A percentile compares a stretch with the other conserved stretches of the same genome.
Evolutionary conservation across 768 basidiomycete genomes (phyloP).

Genomic region (Amanita fuliginea): DNA sequence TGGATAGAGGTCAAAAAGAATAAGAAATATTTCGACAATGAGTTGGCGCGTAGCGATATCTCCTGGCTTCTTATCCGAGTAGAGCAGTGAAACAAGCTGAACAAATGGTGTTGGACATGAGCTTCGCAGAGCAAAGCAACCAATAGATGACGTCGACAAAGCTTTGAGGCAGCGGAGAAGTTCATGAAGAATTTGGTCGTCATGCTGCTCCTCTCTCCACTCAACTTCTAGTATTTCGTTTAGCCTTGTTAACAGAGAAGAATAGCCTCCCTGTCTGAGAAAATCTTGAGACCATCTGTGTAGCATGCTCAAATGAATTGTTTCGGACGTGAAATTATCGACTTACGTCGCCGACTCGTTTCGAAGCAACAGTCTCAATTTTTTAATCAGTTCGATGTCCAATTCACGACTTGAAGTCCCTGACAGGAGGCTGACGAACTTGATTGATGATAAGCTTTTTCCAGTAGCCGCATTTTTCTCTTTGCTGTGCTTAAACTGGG

Average conservation of each 20-base stretch:
- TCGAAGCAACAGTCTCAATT: constrained; percentile 72
- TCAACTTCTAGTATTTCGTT: constrained; percentile 92
- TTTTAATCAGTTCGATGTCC: constrained; percentile 82
- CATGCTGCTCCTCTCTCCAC: constrained; percentile 99
- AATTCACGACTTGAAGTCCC: constrained; percentile 63
- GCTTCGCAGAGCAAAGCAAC: constrained; percentile 83
- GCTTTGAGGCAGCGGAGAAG: constrained; percentile 91
- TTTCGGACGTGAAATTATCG: neutral
- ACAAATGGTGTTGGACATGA: constrained; percentile 82
- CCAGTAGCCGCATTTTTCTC: constrained; percentile 34
- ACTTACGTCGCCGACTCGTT: constrained; percentile 83
- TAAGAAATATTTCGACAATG: constrained; percentile 78
- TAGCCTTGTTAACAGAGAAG: constrained; percentile 68
- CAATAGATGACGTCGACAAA: constrained; percentile 79
- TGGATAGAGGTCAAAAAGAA: constrained; percentile 86
- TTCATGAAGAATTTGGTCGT: constrained; percentile 89
- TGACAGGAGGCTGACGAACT: constrained; percentile 56
- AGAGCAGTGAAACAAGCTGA: constrained; percentile 75
- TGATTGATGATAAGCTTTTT: constrained; percentile 51
- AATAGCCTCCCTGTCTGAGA: constrained; percentile 74
- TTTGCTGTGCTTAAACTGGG: constrained; percentile 29
- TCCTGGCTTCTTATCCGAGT: constrained; percentile 97
- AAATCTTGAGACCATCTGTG: constrained; percentile 86
- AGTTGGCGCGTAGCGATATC: constrained; percentile 85
- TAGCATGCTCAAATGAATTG: neutral